Evolutionary conservation across 441 rosid genomes (phyloP), one percentile per base, ranked within the genome.

Genomic region (Arabidopsis lyrata): DNA sequence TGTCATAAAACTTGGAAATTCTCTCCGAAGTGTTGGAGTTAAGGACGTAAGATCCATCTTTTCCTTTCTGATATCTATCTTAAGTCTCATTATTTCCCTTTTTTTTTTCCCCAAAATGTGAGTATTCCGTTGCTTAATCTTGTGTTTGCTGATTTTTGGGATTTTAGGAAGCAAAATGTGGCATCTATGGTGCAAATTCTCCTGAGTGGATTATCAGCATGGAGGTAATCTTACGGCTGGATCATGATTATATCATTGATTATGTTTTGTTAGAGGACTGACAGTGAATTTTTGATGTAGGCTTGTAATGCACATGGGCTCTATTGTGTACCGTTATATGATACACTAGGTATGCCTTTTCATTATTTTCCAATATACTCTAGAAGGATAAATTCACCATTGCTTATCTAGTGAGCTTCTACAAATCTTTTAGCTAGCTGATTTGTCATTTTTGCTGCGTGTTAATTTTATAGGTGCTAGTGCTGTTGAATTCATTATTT

Each of bases 221-320:
- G 98, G 94, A 91, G 98, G 98, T 93, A 82, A 71, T 58, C 20
- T 60, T 22, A 13, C 4, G 3, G 67, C 38, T 11, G 8, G 6
- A 36, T 60, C 68, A 49, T 71, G 9, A 50, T 48, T 27, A 27
- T 38, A 48, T 36, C 20, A 34, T 57, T 22, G 7, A 27, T 50
- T 49, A 2, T 41, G 52, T 61, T 71, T 61, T 27, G 44, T 5
- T 39, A 38, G 16, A 39, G 22, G 38, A 52, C 48, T 62, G 7
- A 58, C 47, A 2, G n/a, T 76, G 55, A 41, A 8, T 10, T 27
- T 61, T 63, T 80, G 68, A 70, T 83, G 84, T 95, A 93, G 98
- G 98, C 98, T 13, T 93, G 98, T 86, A 93, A 91, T 78, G 97
- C 98, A 65, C 94, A 88, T 77, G 95, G 94, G 63, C 88, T 91